phyloP scores from a whole-genome alignment of 768 basidiomycete species.

The Lactifluus piperatus region DNA sequence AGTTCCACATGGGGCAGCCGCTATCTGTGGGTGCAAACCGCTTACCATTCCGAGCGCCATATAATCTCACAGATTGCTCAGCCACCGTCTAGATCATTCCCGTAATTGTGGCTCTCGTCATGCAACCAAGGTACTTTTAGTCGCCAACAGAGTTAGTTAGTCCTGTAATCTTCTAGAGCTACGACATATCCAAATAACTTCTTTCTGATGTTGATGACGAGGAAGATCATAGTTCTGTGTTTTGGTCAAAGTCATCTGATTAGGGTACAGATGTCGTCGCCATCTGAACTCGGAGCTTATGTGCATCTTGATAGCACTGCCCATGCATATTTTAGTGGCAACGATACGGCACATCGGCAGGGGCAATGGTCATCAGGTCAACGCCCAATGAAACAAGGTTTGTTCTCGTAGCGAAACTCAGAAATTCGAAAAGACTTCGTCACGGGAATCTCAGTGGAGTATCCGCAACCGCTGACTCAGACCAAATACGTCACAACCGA shows the following conservation, averaged over 20 bases:
- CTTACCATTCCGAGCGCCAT: neutral
- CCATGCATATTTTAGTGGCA: neutral
- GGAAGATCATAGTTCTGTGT: neutral
- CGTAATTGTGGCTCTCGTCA: neutral
- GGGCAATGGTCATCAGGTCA: neutral
- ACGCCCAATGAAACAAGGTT: neutral
- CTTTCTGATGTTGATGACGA: neutral
- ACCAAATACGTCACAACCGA: neutral
- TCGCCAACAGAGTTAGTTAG: neutral
- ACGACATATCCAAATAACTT: neutral
- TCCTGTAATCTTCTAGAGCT: neutral
- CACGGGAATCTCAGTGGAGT: neutral
- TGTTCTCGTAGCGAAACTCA: neutral
- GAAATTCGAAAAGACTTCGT: neutral
- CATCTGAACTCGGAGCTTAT: neutral
- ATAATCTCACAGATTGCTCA: neutral
- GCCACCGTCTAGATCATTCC: neutral
- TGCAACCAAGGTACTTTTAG: too few species aligned
- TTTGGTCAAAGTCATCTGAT: too few species aligned
- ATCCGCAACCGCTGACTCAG: neutral
- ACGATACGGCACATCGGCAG: neutral
- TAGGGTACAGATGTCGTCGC: neutral
- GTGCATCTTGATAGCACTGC: neutral
- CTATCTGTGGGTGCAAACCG: neutral
- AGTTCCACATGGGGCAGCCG: neutral